phyloP scores from a whole-genome alignment of 495 filamentous ascomycete species.

The Podospora comata region DNA sequence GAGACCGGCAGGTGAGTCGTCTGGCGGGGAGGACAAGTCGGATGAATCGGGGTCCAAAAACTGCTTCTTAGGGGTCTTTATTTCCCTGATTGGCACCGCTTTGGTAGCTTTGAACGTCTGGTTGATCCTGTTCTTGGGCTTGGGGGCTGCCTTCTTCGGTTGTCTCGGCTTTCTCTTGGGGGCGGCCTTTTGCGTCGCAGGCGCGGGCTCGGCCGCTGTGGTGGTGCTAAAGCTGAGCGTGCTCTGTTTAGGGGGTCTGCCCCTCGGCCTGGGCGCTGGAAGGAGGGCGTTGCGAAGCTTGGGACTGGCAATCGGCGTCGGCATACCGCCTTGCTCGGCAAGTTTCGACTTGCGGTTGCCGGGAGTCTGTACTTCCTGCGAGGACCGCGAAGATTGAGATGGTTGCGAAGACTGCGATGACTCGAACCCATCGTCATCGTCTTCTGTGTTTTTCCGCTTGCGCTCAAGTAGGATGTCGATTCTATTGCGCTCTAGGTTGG shows the following conservation, averaged over 20 bases:
- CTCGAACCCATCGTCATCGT: constrained; percentile 25
- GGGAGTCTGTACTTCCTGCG: constrained; percentile 6
- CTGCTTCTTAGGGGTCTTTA: constrained; percentile 23
- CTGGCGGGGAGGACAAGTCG: constrained; percentile 25
- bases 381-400: not conserved
- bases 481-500: constrained; percentile 33
- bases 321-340: constrained; percentile 46
- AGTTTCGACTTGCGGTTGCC: constrained; percentile 22
- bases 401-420: constrained; percentile 15
- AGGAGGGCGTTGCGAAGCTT: constrained; percentile 49
- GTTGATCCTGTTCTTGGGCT: constrained; percentile 37
- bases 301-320: constrained; percentile 62
- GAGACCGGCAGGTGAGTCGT: constrained; percentile 13
- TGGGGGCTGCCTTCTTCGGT: constrained; percentile 36
- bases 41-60: constrained; percentile 22
- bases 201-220: constrained; percentile 18
- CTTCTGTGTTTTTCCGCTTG: constrained; percentile 30
- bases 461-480: constrained; percentile 40
- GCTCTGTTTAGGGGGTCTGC: constrained; percentile 34
- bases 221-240: constrained; percentile 35
- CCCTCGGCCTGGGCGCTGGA: constrained; percentile 22
- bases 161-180: constrained; percentile 36
- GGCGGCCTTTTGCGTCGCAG: constrained; percentile 26
- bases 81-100: constrained; percentile 12
- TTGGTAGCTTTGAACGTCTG: constrained; percentile 46